Conservation (phyloP, 139 green algal species). For the Diplosphaera chodatii region DNA sequence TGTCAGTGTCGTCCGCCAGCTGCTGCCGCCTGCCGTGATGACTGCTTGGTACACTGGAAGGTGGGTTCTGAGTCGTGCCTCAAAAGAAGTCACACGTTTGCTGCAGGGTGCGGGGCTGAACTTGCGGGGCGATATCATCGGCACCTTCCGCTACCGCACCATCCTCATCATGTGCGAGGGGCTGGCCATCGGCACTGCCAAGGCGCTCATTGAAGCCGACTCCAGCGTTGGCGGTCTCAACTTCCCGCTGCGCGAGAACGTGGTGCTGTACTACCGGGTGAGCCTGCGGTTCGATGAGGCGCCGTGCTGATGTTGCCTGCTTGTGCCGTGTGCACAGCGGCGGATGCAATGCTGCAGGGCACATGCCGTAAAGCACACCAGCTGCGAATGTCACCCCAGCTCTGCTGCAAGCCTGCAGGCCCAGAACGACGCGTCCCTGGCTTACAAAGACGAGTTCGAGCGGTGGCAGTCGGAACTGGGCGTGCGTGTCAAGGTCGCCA, state of each 20-base stretch:
- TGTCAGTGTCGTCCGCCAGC: too few species aligned
- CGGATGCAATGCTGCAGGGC: too few species aligned
- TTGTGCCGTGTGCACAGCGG: neutral
- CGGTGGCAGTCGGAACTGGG: constrained; percentile 37
- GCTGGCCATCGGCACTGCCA: constrained; percentile 54
- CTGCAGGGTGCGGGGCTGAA: constrained; percentile 52
- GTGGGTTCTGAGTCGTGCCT: too few species aligned
- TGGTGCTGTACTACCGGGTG: constrained; percentile 75
- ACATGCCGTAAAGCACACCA: too few species aligned
- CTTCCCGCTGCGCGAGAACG: constrained; percentile 39
- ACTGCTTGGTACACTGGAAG: too few species aligned
- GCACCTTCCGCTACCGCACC: constrained; percentile 59
- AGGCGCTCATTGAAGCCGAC: constrained; percentile 54
- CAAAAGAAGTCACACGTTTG: too few species aligned
- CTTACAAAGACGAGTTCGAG: constrained; percentile 44
- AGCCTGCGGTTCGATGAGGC: too few species aligned
- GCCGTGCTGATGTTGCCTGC: neutral
- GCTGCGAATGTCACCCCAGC: too few species aligned
- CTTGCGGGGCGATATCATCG: constrained; percentile 41
- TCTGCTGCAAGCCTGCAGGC: constrained; percentile 36
- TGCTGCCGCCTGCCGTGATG: too few species aligned
- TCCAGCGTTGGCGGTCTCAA: constrained; percentile 41
- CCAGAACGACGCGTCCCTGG: constrained; percentile 51
- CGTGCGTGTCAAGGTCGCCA: constrained; percentile 49
- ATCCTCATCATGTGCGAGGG: constrained; percentile 57